Conservation (phyloP, 768 basidiomycete species). For the Auricularia auricula-judae region DNA sequence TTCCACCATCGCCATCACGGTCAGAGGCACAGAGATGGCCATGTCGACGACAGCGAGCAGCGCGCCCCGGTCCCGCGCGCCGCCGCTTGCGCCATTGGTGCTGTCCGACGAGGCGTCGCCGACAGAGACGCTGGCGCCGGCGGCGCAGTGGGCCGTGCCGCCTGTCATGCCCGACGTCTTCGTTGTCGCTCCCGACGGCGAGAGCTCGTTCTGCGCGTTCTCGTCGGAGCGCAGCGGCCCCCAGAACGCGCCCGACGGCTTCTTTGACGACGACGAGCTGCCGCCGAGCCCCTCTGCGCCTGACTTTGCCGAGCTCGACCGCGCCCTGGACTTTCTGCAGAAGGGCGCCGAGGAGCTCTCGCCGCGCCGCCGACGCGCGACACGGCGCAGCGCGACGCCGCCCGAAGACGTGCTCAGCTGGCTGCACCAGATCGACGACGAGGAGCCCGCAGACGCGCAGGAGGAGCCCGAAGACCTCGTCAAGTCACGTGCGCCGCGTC, state of each 20-base stretch:
- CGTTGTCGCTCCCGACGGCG: conserved; percentile 28
- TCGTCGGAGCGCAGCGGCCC: not conserved
- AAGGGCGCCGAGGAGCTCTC: not conserved
- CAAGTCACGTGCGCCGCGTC: not conserved
- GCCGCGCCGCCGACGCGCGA: not conserved
- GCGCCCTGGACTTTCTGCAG: not conserved
- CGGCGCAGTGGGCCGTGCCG: conserved; percentile 12
- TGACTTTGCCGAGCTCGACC: not conserved
- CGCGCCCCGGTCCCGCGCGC: not conserved
- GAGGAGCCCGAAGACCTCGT: not conserved
- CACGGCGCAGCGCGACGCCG: not conserved
- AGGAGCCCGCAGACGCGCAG: not conserved
- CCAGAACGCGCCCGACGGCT: not conserved
- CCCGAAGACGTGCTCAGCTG: not conserved
- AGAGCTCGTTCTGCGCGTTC: conserved; percentile 7
- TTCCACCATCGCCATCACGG: no score
- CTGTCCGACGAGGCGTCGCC: not conserved
- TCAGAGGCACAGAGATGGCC: not conserved
- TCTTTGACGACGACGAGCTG: not conserved
- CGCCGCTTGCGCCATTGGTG: not conserved
- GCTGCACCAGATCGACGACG: not conserved
- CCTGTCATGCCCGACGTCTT: conserved; percentile 22
- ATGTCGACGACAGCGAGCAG: not conserved
- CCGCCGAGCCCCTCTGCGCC: conserved; percentile 1
- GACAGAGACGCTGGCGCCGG: not conserved